These are phyloP conservation scores for Ceratocystiopsis brevicomis DNA, from an alignment of 2,329 filamentous ascomycete genomes.

Conservation along the genomic window DNA sequence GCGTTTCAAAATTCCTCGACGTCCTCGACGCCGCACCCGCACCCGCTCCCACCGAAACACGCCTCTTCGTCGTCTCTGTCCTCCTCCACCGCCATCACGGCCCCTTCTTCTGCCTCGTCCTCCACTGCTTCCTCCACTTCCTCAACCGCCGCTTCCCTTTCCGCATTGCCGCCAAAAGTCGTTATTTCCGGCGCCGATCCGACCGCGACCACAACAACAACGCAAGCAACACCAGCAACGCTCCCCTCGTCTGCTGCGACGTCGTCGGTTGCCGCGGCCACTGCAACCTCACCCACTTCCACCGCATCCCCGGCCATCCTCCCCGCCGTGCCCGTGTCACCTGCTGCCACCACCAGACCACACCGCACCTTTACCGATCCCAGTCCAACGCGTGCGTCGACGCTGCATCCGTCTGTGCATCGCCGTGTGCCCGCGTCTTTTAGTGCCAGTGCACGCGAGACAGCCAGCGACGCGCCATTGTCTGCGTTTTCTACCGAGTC, in stretches of 20 bases:
- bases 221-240: background rate
- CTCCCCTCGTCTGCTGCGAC: background rate
- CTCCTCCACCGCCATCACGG: conserved; percentile 3
- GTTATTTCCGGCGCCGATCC: background rate
- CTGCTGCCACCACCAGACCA: conserved; percentile 8
- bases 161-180: conserved; percentile 1
- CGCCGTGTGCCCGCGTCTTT: conserved; percentile 22
- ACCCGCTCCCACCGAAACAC: conserved; percentile 2
- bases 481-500: background rate
- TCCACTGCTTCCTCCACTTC: background rate
- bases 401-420: conserved; percentile 16
- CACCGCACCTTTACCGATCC: conserved; percentile 13
- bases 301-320: background rate
- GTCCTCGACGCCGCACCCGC: background rate
- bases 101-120: conserved; percentile 1
- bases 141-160: background rate
- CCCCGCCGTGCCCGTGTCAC: background rate
- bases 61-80: conserved; percentile 2
- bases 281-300: conserved; percentile 4
- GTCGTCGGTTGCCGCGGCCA: conserved; percentile 4
- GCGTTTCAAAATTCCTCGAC: conserved; percentile 4
- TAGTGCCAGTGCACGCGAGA: conserved; percentile 18
- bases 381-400: conserved; percentile 12
- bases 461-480: background rate
- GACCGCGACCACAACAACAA: conserved; percentile 7